phyloP scores from a whole-genome alignment of 2,329 filamentous ascomycete species.

The Thielaviopsis ethacetica region DNA sequence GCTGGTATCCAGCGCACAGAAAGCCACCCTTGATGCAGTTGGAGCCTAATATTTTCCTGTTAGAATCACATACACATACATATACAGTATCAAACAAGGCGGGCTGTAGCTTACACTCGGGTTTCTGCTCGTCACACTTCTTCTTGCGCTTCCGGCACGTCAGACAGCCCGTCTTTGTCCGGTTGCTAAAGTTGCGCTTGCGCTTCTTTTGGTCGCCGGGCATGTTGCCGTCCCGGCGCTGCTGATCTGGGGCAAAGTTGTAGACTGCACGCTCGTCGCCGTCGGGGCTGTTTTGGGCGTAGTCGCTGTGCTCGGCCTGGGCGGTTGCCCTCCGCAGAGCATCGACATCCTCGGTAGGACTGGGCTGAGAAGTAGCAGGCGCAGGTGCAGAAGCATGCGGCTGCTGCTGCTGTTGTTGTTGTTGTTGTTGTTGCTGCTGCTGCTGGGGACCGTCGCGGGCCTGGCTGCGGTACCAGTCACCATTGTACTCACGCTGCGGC shows the following conservation, averaged over 20 bases:
- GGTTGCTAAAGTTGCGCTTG: slow-evolving; percentile 77
- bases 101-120: slow-evolving; percentile 49
- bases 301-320: slow-evolving; percentile 32
- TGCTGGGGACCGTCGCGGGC: slow-evolving; percentile 32
- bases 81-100: background rate
- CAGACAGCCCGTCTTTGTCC: slow-evolving; percentile 89
- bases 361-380: slow-evolving; percentile 24
- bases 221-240: slow-evolving; percentile 31
- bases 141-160: slow-evolving; percentile 89
- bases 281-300: slow-evolving; percentile 4
- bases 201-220: slow-evolving; percentile 51
- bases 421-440: slow-evolving; percentile 5
- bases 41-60: slow-evolving; percentile 42
- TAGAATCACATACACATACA: background rate
- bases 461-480: slow-evolving; percentile 34
- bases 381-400: slow-evolving; percentile 15
- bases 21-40: slow-evolving; percentile 89
- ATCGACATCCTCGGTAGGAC: slow-evolving; percentile 33
- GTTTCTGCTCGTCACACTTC: slow-evolving; percentile 92
- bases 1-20: slow-evolving; percentile 79
- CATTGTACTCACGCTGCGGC: slow-evolving; percentile 26
- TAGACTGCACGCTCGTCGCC: slow-evolving; percentile 15
- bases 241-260: slow-evolving; percentile 28
- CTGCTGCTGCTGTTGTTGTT: slow-evolving; percentile 19
- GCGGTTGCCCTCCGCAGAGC: slow-evolving; percentile 27